Base-by-base conservation (phyloP, 495 filamentous ascomycete species). In the Penicillium ochrochloron region DNA sequence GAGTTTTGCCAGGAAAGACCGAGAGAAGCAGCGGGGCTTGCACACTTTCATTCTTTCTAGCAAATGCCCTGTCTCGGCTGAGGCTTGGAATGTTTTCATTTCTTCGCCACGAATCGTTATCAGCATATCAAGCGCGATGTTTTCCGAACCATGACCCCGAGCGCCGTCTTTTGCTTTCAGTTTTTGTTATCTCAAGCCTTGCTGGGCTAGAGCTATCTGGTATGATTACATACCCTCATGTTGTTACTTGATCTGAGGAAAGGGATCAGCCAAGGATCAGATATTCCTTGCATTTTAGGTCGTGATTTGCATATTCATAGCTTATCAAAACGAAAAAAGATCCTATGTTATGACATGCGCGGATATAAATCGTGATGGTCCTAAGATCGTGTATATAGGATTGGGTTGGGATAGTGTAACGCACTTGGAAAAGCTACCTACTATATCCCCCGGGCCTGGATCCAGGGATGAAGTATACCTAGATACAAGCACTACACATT, bases 41-140 rank as follows among this genome's bases (percentile, higher is more conserved):
- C 71, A 63, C 70, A 61, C 51, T 70, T 34, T 33, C 54, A 48
- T 65, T 72, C 71, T 69, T 66, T 6, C 21, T 33, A 35, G n/a
- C 62, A 69, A 54, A 41, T 15, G 7, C 53, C 48, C 31, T 50
- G 42, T 29, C 29, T 57, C 46, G 44, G n/a, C 31, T 35, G 52
- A 66, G 34, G 39, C 56, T 62, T 58, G 66, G 68, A 57, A 61
- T 62, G 46, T 63, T 69, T 59, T 68, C 59, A 56, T 65, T 50
- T 57, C 53, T 72, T 56, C 63, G 56, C 54, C 62, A 66, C 64
- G 57, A 66, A 61, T 72, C 61, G 66, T 78, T 67, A 73, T 75
- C 59, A 80, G 77, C 78, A 79, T 79, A 74, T 74, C 71, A 77
- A 77, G 74, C 73, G 76, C 73, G 75, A 77, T 70, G 56, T 75